Evolutionary conservation across 2,329 filamentous ascomycete species (phyloP).

Genomic region (Neopestalotiopsis sp.): DNA sequence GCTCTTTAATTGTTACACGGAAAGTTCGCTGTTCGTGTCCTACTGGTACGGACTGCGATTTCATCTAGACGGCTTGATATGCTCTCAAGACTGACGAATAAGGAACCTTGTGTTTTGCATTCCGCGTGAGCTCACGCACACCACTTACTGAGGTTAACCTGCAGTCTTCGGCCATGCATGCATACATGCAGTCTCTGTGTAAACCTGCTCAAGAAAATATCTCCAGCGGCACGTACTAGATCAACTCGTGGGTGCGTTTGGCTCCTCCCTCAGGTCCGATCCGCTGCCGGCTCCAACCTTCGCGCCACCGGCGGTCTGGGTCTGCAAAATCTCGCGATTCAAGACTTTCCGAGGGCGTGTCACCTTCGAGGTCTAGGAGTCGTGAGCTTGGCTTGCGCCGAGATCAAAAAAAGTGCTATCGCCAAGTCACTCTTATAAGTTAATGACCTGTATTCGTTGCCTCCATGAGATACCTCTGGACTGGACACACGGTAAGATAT

Average conservation of each 20-base stretch:
- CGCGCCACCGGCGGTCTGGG: neutral
- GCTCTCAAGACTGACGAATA: too few species aligned
- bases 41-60: too few species aligned
- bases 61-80: too few species aligned
- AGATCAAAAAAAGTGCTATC: neutral
- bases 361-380: neutral
- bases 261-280: neutral
- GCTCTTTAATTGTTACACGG: too few species aligned
- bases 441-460: neutral
- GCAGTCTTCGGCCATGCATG: neutral
- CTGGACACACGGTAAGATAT: too few species aligned
- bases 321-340: neutral
- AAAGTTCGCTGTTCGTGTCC: too few species aligned
- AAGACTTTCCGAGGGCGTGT: neutral
- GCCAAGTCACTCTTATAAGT: neutral
- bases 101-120: too few species aligned
- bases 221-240: neutral
- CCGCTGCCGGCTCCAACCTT: slow-evolving; percentile 3
- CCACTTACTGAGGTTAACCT: neutral
- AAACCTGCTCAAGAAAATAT: neutral
- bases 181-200: neutral
- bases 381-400: neutral
- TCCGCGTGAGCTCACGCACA: too few species aligned
- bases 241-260: neutral
- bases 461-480: too few species aligned